Conservation (phyloP, 768 basidiomycete genomes). For the Tulasnella sp. region DNA sequence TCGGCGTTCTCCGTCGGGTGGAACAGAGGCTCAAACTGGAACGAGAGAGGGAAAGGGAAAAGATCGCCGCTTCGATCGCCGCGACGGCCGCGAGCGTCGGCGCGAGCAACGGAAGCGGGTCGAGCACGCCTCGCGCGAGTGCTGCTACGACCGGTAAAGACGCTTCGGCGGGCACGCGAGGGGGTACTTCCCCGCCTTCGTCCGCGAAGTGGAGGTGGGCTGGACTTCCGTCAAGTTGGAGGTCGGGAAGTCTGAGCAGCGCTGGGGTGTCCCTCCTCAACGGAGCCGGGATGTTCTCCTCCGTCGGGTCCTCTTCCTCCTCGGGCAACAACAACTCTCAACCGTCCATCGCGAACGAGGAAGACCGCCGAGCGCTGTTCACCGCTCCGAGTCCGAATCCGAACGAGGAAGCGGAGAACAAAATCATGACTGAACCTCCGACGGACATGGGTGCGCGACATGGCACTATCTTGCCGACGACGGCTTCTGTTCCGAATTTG, state of each 20-base stretch:
- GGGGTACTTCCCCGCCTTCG: neutral
- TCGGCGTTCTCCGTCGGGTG: constrained; percentile 57
- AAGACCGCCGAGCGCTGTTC: neutral
- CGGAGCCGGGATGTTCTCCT: constrained; percentile 11
- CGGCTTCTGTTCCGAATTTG: neutral
- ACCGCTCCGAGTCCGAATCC: neutral
- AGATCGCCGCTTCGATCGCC: constrained; percentile 9
- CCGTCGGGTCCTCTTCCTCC: constrained; percentile 3
- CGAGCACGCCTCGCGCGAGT: neutral
- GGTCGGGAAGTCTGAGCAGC: constrained; percentile 10
- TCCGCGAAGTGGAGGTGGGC: constrained; percentile 4
- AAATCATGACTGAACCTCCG: neutral
- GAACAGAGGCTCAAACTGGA: constrained; percentile 38
- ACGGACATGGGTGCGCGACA: neutral
- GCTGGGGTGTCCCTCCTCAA: constrained; percentile 10
- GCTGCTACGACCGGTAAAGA: neutral
- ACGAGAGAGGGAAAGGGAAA: constrained; percentile 17
- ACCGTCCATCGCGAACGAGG: constrained; percentile 3
- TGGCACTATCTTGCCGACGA: neutral
- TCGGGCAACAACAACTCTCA: neutral
- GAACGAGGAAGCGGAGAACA: neutral
- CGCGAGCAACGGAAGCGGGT: neutral
- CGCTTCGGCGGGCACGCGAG: neutral
- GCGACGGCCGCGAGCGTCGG: constrained; percentile 10
- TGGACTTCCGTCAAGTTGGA: constrained; percentile 9